phyloP scores from a whole-genome alignment of 345 rosid species.

The Salix udensis region DNA sequence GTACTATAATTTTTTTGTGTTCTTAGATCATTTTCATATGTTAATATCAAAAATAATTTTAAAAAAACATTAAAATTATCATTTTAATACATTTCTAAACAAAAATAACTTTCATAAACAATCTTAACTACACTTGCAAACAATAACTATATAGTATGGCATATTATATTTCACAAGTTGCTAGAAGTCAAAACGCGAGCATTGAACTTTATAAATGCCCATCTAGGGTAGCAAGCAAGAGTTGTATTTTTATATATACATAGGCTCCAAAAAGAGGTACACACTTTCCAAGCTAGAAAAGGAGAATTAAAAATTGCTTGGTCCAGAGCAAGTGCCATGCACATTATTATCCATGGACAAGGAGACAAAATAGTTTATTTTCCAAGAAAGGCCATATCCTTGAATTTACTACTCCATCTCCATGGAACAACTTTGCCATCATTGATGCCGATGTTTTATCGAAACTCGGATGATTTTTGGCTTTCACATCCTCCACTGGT shows the following conservation, averaged over 20 bases:
- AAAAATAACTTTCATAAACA: no score
- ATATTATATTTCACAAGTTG: background rate
- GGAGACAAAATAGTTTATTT: constrained; percentile 16
- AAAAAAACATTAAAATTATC: no score
- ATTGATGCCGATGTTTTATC: background rate
- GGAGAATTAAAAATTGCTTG: constrained; percentile 8
- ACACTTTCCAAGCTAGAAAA: constrained; percentile 7
- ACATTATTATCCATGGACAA: constrained; percentile 20
- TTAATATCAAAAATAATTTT: no score
- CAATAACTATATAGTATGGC: no score
- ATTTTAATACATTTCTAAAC: no score
- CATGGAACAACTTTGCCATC: constrained; percentile 3
- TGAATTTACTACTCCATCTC: background rate
- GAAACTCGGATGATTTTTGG: constrained; percentile 1
- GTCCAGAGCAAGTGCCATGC: constrained; percentile 30
- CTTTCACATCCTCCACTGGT: background rate
- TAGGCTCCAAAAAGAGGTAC: background rate
- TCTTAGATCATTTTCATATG: no score
- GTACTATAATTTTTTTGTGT: no score
- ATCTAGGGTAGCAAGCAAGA: background rate
- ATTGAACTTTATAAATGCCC: no score
- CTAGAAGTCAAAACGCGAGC: background rate
- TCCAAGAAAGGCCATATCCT: background rate
- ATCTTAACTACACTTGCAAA: no score
- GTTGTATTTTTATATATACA: background rate